phyloP scores from a whole-genome alignment of 1,284 basidiomycete species.

The Pterulicium gracile region DNA sequence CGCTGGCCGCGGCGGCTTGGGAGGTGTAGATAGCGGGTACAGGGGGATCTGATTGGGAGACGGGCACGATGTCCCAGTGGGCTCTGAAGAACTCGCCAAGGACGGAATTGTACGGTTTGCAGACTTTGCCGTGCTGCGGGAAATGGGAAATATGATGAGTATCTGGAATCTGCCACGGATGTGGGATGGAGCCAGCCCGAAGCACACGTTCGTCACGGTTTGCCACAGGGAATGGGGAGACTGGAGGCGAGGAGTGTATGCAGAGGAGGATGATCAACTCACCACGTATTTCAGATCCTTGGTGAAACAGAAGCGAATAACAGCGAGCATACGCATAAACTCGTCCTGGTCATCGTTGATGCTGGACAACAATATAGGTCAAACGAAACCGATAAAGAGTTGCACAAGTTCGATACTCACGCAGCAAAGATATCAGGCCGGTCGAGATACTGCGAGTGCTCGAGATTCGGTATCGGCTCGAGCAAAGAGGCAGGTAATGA shows the following conservation, averaged over 20 bases:
- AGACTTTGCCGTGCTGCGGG: constrained; percentile 72
- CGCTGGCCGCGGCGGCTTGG: constrained; percentile 18
- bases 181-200: too few species aligned
- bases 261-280: constrained; percentile 20
- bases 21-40: constrained; percentile 35
- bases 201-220: too few species aligned
- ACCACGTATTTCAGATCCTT: constrained; percentile 95
- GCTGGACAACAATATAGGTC: constrained; percentile 20
- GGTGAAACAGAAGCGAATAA: constrained; percentile 81
- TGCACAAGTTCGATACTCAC: constrained; percentile 38
- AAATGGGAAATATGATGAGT: too few species aligned
- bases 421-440: constrained; percentile 87
- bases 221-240: too few species aligned
- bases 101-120: constrained; percentile 95
- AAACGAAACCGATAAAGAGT: neutral
- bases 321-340: constrained; percentile 87
- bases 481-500: constrained; percentile 84
- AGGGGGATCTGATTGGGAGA: constrained; percentile 36
- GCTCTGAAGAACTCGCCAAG: constrained; percentile 88
- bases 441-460: constrained; percentile 94
- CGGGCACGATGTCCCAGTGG: constrained; percentile 73
- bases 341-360: constrained; percentile 88
- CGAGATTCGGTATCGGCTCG: constrained; percentile 88
- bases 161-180: too few species aligned
- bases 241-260: too few species aligned